These are phyloP conservation scores for Vanrija sp. DNA, from an alignment of 1,284 basidiomycete genomes.

Conservation along the genomic window DNA sequence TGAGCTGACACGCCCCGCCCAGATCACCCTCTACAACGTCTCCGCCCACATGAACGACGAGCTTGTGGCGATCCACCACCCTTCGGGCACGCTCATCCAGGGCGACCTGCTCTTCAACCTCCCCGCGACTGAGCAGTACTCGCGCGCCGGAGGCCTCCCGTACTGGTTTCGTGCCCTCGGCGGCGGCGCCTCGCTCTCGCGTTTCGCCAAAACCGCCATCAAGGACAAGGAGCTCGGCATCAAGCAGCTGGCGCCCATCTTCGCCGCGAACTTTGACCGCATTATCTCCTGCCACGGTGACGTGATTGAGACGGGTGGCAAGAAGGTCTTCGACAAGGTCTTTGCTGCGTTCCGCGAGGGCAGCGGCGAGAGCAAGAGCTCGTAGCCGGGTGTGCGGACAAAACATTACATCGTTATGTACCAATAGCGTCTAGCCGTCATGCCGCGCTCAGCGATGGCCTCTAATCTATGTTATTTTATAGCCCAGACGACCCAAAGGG, in stretches of 20 bases:
- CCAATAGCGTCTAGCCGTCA: no score
- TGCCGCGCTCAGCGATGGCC: no score
- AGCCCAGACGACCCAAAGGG: no score
- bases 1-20: neutral
- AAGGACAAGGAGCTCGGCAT: constrained; percentile 57
- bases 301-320: constrained; percentile 70
- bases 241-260: constrained; percentile 36
- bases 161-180: constrained; percentile 37
- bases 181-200: constrained; percentile 51
- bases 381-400: no score
- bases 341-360: constrained; percentile 8
- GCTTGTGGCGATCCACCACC: constrained; percentile 78
- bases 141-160: constrained; percentile 56
- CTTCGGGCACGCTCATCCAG: constrained; percentile 72
- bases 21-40: constrained; percentile 60
- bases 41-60: constrained; percentile 80
- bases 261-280: constrained; percentile 65
- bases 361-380: no score
- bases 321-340: constrained; percentile 61
- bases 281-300: constrained; percentile 91
- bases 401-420: no score
- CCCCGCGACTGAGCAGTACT: constrained; percentile 73
- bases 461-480: no score
- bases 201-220: constrained; percentile 55
- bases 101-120: constrained; percentile 90